These are phyloP conservation scores for Peronospora belbahrii DNA, from an alignment of 352 stramenopile species.

Conservation along the genomic window DNA sequence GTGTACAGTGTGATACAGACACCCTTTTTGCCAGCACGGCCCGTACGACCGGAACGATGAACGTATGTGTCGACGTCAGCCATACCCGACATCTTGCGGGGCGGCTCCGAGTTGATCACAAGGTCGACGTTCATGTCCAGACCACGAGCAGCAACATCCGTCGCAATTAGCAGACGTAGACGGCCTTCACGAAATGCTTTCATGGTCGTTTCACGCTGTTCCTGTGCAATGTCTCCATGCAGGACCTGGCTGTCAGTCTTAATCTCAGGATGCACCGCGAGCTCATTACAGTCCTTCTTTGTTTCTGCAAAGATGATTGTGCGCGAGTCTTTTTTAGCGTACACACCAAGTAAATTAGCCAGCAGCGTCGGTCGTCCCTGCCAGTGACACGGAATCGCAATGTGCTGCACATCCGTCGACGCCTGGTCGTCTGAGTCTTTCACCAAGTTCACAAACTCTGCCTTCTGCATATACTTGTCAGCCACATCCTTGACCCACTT, in stretches of 20 bases:
- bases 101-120: slow-evolving; percentile 94
- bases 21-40: slow-evolving; percentile 92
- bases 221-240: slow-evolving; percentile 95
- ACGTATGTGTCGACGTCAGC: slow-evolving; percentile 97
- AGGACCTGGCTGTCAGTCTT: slow-evolving; percentile 86
- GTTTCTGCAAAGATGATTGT: slow-evolving; percentile 93
- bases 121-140: slow-evolving; percentile 97
- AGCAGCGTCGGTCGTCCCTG: slow-evolving; percentile 71
- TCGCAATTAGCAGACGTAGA: slow-evolving; percentile 94
- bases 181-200: slow-evolving; percentile 93
- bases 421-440: slow-evolving; percentile 85
- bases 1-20: slow-evolving; percentile 96
- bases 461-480: slow-evolving; percentile 86
- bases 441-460: slow-evolving; percentile 89
- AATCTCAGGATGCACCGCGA: slow-evolving; percentile 84
- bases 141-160: slow-evolving; percentile 93
- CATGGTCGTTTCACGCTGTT: slow-evolving; percentile 96
- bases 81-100: slow-evolving; percentile 67
- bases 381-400: slow-evolving; percentile 90
- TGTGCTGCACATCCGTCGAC: slow-evolving; percentile 88
- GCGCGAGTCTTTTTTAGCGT: slow-evolving; percentile 81
- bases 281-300: slow-evolving; percentile 93
- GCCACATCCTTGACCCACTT: slow-evolving; percentile 89
- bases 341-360: slow-evolving; percentile 71
- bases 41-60: slow-evolving; percentile 95